Evolutionary conservation across 805 yeast genomes (phyloP), one percentile per base, ranked within the genome.

Genomic region (Yarrowia bubula): DNA sequence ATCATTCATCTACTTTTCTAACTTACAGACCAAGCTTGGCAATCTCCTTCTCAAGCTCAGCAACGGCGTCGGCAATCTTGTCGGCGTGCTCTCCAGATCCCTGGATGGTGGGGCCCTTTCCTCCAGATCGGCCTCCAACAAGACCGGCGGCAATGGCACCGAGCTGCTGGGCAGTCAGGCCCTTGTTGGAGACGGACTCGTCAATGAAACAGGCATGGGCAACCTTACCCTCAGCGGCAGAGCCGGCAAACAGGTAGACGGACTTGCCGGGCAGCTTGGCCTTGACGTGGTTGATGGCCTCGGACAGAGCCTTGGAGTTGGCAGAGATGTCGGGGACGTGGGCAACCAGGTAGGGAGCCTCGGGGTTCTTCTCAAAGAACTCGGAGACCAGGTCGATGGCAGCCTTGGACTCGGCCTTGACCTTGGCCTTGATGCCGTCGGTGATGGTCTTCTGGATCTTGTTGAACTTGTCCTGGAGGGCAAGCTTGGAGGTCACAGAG

Each of bases 41-140:
- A 69, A 92, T 81, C 68, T 85, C 76, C 73, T 81, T 80, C 70
- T 82, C 82, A 62, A 92, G 84, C 68, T 87, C 90, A 38, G 81
- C 83, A 69, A 95, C 81, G 32, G 99, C 99, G 44, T 81, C 82
- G 46, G 81, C 81, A 63, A 91, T 81, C 68, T 89, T 90, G 38
- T 78, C 81, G 41, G 86, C 82, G 68, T 90, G 88, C 71, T 87
- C 90, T 71, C 99, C 99, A 86, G 91, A 89, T 78, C 99, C 99
- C 80, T 95, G 99, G 71, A 91, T 90, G 65, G 92, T 86, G 70
- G 91, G 90, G 69, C 97, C 98, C 79, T 91, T 95, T 77, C 99
- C 99, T 79, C 99, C 99, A 66, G 97, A 96, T 77, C 89, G 91
- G 77, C 99, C 99, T 69, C 99, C 99, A 71, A 95, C 85, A 71